A percentile compares a stretch with the other conserved stretches of the same genome.
phyloP scores from a whole-genome alignment of 1,139 yeast species.

The Ogataea hybrid region DNA sequence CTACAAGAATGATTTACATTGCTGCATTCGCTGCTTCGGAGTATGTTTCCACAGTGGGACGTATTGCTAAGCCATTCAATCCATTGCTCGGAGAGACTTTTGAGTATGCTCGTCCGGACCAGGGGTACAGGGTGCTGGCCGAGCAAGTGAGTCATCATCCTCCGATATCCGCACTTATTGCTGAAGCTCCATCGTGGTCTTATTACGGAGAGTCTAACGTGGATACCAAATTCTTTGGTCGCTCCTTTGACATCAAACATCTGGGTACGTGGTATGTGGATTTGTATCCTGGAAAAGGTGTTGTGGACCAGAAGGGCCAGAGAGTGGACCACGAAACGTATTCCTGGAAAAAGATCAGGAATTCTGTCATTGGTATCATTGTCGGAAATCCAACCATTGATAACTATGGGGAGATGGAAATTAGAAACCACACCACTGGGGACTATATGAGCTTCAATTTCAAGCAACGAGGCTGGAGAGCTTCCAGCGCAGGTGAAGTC shows the following conservation, averaged over 20 bases:
- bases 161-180: conserved; percentile 86
- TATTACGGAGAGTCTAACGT: conserved; percentile 91
- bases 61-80: conserved; percentile 97
- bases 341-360: conserved; percentile 90
- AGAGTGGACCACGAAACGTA: conserved; percentile 62
- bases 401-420: conserved; percentile 88
- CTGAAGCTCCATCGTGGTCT: conserved; percentile 91
- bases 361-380: conserved; percentile 92
- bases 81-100: conserved; percentile 94
- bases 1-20: conserved; percentile 78
- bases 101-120: conserved; percentile 88
- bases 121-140: conserved; percentile 75
- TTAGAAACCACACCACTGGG: conserved; percentile 86
- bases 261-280: conserved; percentile 88
- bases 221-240: too few relatives aligned
- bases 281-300: conserved; percentile 68
- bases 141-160: too few relatives aligned
- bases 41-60: conserved; percentile 85
- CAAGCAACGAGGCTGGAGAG: conserved; percentile 96
- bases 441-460: conserved; percentile 70
- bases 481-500: conserved; percentile 86
- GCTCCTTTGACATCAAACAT: conserved; percentile 92
- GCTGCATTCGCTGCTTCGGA: conserved; percentile 95
- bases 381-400: conserved; percentile 94
- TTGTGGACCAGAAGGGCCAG: conserved; percentile 43